These are phyloP conservation scores for Dryadomyces quercivorus DNA, from an alignment of 2,329 filamentous ascomycete genomes.

Conservation along the genomic window DNA sequence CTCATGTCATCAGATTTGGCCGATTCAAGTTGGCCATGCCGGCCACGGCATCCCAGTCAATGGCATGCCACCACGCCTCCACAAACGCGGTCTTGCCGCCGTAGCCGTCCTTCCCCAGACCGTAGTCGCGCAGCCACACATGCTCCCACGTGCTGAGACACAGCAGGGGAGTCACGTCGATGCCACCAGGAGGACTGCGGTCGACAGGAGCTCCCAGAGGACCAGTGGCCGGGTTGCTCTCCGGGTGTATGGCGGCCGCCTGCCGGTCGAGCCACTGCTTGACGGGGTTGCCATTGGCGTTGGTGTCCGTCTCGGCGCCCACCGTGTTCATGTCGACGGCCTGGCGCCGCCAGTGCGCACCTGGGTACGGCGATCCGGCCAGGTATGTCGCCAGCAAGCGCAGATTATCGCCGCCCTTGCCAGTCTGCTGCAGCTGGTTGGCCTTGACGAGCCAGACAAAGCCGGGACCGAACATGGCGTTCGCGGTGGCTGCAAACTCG, in stretches of 20 bases:
- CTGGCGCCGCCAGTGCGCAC: conserved; percentile 69
- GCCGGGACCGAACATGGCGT: conserved; percentile 90
- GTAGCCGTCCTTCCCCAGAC: conserved; percentile 41
- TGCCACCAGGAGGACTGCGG: conserved; percentile 49
- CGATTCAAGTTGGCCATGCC: conserved; percentile 22
- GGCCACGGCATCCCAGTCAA: conserved; percentile 73
- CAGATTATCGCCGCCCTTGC: conserved; percentile 21
- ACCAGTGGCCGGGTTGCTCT: conserved; percentile 6
- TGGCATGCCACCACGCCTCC: conserved; percentile 72
- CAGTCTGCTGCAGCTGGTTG: conserved; percentile 10
- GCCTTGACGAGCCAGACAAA: conserved; percentile 85
- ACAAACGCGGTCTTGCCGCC: conserved; percentile 66
- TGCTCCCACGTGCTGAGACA: conserved; percentile 98
- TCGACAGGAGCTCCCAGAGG: conserved; percentile 8
- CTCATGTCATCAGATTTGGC: conserved; percentile 10
- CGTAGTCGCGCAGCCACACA: conserved; percentile 76
- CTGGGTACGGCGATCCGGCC: conserved; percentile 77
- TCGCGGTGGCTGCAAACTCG: conserved; percentile 70
- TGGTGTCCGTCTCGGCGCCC: conserved; percentile 19
- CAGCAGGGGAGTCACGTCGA: conserved; percentile 62
- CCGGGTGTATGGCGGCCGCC: conserved; percentile 15
- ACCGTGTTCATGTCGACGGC: conserved; percentile 57
- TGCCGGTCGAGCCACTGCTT: conserved; percentile 28
- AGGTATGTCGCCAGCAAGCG: conserved; percentile 81
- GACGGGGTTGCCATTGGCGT: conserved; percentile 12